Evolutionary conservation across 805 yeast genomes (phyloP).

Genomic region (Kodamaea laetipori): DNA sequence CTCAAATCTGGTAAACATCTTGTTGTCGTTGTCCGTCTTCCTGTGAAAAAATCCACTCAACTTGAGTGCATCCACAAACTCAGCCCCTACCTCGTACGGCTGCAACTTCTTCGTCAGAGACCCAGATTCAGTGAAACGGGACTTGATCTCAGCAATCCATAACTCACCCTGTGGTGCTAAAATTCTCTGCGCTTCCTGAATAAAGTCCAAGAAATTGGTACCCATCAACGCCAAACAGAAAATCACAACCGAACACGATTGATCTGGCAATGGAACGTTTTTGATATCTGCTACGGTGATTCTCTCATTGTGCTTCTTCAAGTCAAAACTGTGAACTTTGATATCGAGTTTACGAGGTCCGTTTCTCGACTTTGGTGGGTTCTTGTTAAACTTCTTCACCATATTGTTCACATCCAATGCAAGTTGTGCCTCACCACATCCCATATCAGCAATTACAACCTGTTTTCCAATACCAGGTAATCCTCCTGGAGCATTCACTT

Average conservation of each 20-base stretch:
- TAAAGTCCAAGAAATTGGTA: constrained; percentile 89
- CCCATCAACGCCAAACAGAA: constrained; percentile 98
- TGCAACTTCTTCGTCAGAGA: constrained; percentile 22
- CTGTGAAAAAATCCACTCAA: constrained; percentile 83
- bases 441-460: constrained; percentile 95
- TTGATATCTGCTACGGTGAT: constrained; percentile 97
- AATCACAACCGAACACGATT: constrained; percentile 82
- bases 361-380: constrained; percentile 21
- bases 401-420: constrained; percentile 64
- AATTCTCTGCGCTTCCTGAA: constrained; percentile 84
- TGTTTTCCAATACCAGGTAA: constrained; percentile 70
- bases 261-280: constrained; percentile 80
- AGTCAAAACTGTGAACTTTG: constrained; percentile 85
- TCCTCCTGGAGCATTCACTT: constrained; percentile 96
- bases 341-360: constrained; percentile 46
- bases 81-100: constrained; percentile 60
- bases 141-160: constrained; percentile 97
- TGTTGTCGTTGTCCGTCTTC: constrained; percentile 80
- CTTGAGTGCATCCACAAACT: constrained; percentile 78
- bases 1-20: constrained; percentile 94
- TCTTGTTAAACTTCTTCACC: constrained; percentile 36
- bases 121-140: constrained; percentile 71
- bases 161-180: constrained; percentile 89
- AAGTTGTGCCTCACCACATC: constrained; percentile 96
- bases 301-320: constrained; percentile 82